Percentiles rank a stretch among this genome's conserved stretches.
These are phyloP conservation scores for Metarhizium humberi DNA, from an alignment of 2,329 filamentous ascomycete genomes.

Conservation along the genomic window DNA sequence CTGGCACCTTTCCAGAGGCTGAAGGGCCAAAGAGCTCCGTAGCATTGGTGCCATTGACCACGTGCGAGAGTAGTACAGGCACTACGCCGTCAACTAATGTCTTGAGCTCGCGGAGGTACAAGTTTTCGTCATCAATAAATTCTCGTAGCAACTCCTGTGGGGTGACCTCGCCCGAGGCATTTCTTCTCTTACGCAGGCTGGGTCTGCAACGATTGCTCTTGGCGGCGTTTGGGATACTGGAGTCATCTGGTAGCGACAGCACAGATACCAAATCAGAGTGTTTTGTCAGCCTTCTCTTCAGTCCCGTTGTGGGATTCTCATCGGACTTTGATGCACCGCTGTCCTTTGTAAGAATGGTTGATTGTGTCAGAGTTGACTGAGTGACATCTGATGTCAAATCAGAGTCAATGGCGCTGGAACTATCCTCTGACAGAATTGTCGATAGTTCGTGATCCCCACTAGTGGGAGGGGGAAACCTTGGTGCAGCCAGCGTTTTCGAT, in stretches of 20 bases:
- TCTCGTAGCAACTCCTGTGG: constrained; percentile 70
- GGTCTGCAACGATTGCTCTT: constrained; percentile 67
- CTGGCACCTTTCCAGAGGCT: constrained; percentile 38
- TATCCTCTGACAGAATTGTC: constrained; percentile 46
- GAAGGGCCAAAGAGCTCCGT: constrained; percentile 59
- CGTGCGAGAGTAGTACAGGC: constrained; percentile 78
- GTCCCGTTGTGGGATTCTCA: constrained; percentile 36
- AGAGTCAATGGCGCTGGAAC: constrained; percentile 34
- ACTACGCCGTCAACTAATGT: constrained; percentile 93
- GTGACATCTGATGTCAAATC: constrained; percentile 39
- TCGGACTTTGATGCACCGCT: constrained; percentile 17
- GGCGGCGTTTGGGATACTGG: constrained; percentile 45
- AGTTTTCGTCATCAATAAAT: constrained; percentile 71
- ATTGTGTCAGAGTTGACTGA: constrained; percentile 44
- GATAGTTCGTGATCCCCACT: constrained; percentile 46
- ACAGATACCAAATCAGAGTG: constrained; percentile 93
- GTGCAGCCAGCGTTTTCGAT: constrained; percentile 19
- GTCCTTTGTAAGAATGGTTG: constrained; percentile 38
- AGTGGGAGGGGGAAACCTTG: constrained; percentile 37
- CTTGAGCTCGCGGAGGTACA: constrained; percentile 84
- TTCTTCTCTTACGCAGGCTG: constrained; percentile 67
- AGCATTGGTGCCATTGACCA: constrained; percentile 60
- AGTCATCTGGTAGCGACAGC: constrained; percentile 61
- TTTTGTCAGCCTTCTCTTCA: constrained; percentile 74
- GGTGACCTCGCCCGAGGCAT: constrained; percentile 56